Conservation (phyloP, 2,329 filamentous ascomycete species). For the Epichloe elymi region DNA sequence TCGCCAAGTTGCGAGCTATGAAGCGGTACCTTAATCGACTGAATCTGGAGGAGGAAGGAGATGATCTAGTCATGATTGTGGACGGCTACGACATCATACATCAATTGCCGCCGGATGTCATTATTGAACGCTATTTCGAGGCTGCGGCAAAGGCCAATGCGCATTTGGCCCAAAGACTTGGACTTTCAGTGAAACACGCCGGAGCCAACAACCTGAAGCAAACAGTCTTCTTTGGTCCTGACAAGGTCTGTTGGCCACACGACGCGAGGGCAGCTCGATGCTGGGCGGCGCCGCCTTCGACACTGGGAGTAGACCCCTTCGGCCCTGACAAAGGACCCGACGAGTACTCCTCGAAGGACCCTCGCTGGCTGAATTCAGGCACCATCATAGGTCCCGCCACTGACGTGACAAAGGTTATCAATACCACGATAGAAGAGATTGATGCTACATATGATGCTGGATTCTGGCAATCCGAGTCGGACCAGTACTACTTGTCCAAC, state of each 20-base stretch:
- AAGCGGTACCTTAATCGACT: constrained; percentile 21
- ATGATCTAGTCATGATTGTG: constrained; percentile 50
- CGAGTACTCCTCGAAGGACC: constrained; percentile 17
- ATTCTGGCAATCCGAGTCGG: constrained; percentile 27
- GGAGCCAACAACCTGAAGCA: constrained; percentile 19
- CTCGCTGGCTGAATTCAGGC: constrained; percentile 32
- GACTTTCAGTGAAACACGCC: constrained; percentile 20
- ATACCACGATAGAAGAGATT: constrained; percentile 17
- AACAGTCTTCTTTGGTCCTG: constrained; percentile 30
- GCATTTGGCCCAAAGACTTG: constrained; percentile 36
- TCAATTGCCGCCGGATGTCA: constrained; percentile 49
- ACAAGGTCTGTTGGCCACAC: constrained; percentile 31
- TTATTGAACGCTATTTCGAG: constrained; percentile 48
- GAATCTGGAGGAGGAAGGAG: constrained; percentile 19
- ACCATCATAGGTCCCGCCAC: constrained; percentile 28
- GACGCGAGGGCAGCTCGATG: constrained; percentile 24
- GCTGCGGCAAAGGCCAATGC: constrained; percentile 39
- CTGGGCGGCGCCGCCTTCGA: constrained; percentile 25
- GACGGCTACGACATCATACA: constrained; percentile 53
- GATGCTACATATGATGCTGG: constrained; percentile 19
- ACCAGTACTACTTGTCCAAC: constrained; percentile 31
- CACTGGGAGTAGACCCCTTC: constrained; percentile 19
- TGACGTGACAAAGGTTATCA: constrained; percentile 15
- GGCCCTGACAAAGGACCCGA: constrained; percentile 23
- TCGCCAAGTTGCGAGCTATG: constrained; percentile 26